Base-by-base conservation (phyloP, 2,329 filamentous ascomycete species). In the Ophiocordyceps camponoti-rufipedis region DNA sequence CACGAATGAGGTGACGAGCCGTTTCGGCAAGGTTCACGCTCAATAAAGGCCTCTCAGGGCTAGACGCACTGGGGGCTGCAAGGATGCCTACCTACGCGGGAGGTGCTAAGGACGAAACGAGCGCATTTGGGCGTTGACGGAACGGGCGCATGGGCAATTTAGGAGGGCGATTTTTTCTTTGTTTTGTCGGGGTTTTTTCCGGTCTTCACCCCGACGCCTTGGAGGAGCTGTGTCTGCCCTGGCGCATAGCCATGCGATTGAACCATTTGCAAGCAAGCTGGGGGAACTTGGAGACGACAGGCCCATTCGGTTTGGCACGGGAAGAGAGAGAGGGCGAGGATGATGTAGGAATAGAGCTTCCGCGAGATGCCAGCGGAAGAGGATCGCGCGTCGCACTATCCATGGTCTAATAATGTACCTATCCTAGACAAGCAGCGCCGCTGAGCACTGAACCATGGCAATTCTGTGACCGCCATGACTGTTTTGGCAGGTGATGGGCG, bases 1-100 rank as follows among this genome's bases (percentile, higher is more conserved):
- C 45, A 60, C 71, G 46, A 64, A 60, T 47, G 66, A 66, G 52
- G 68, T 72, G 39, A 64, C 68, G 49, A 67, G 62, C 54, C 70
- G 68, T 56, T 65, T 74, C 46, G 69, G 69, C 46, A 66, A 66
- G 50, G 56, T 46, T 16, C 47, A 45, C 12, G 48, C 47, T 14
- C 44, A 51, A 45, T 51, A 42, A 51, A 44, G 42, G 7, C 10
- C 7, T 14, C 9, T 13, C n/a, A n/a, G 11, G 16, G 23, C 10
- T 2, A 11, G 14, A 18, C 38, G 44, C 40, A 41, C 23, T 18
- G 35, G 16, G 13, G 35, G 35, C 35, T 16, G 35, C 35, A 39
- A 18, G 11, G 5, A 39, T 7, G 29, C 29, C 29, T 31, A n/a
- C 35, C 35, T 39, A 2, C 5, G 4, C 18, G 35, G 16, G 11